A percentile compares a stretch with the other conserved stretches of the same genome.
Evolutionary conservation across 2,329 filamentous ascomycete species (phyloP).

Genomic region (Karstenula rhodostoma): DNA sequence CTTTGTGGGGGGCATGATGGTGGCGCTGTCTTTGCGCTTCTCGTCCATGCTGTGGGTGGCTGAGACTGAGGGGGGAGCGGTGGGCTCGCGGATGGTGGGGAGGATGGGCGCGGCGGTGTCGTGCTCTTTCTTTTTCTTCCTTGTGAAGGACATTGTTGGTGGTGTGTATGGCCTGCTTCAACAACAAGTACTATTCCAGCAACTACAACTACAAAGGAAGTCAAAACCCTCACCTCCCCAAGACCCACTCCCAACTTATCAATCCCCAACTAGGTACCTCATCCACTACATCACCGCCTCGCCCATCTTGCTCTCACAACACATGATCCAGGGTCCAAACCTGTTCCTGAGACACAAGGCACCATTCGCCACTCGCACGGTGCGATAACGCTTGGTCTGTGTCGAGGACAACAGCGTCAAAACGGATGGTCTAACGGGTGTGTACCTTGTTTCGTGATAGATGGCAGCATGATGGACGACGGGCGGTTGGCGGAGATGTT

Average conservation of each 20-base stretch:
- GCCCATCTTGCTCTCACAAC: constrained; percentile 1
- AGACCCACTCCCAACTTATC: background rate
- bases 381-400: constrained; percentile 15
- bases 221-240: background rate
- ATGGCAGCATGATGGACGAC: constrained; percentile 5
- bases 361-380: constrained; percentile 12
- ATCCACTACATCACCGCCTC: background rate
- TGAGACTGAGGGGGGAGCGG: constrained; percentile 9
- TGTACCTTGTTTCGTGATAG: constrained; percentile 25
- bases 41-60: constrained; percentile 11
- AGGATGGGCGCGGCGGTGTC: background rate
- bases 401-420: constrained; percentile 2
- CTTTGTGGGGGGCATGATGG: constrained; percentile 7
- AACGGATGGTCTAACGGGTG: constrained; percentile 8
- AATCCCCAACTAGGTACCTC: background rate
- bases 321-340: constrained; percentile 25
- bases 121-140: background rate
- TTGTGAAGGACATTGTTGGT: constrained; percentile 11
- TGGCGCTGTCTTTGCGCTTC: constrained; percentile 17
- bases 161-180: background rate
- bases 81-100: constrained; percentile 9
- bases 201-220: background rate
- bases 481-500: constrained; percentile 14
- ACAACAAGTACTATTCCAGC: background rate
- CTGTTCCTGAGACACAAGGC: constrained; percentile 24